These are phyloP conservation scores for Yarrowia sp. DNA, from an alignment of 805 yeast species.

Conservation along the genomic window DNA sequence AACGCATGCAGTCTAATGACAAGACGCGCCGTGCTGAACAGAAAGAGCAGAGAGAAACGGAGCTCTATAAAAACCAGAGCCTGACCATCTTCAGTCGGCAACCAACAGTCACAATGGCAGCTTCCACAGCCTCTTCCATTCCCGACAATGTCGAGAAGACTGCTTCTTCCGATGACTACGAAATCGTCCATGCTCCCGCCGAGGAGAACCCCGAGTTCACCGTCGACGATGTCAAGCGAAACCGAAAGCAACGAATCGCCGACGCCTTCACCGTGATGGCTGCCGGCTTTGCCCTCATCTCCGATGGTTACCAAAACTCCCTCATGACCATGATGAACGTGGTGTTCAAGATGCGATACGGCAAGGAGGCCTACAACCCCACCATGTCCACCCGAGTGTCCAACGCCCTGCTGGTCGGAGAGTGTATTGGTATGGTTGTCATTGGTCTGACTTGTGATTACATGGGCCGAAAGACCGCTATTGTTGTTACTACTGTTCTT, in stretches of 20 bases:
- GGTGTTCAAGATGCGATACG: slow-evolving; percentile 51
- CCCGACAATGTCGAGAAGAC: slow-evolving; percentile 18
- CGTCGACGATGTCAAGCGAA: not conserved
- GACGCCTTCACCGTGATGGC: slow-evolving; percentile 50
- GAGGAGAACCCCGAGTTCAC: slow-evolving; percentile 15
- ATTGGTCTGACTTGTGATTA: slow-evolving; percentile 66
- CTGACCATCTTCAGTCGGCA: too few species aligned
- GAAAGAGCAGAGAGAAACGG: not conserved
- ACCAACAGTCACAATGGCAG: not conserved
- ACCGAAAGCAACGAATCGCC: slow-evolving; percentile 15
- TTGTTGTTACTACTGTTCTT: slow-evolving; percentile 58
- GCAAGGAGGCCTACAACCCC: slow-evolving; percentile 43
- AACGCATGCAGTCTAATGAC: not conserved
- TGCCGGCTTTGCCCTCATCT: slow-evolving; percentile 71
- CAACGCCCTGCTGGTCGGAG: slow-evolving; percentile 66
- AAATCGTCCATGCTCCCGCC: slow-evolving; percentile 4
- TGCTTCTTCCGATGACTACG: slow-evolving; percentile 9
- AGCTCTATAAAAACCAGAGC: not conserved
- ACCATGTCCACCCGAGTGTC: slow-evolving; percentile 63
- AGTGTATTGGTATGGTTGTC: slow-evolving; percentile 65
- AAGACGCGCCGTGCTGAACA: slow-evolving; percentile 15
- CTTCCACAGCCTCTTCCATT: slow-evolving; percentile 16
- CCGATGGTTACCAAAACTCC: slow-evolving; percentile 76
- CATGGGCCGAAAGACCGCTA: slow-evolving; percentile 65
- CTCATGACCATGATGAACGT: slow-evolving; percentile 68